Conservation (phyloP, 139 green algal species). For the Chlorella sorokiniana region DNA sequence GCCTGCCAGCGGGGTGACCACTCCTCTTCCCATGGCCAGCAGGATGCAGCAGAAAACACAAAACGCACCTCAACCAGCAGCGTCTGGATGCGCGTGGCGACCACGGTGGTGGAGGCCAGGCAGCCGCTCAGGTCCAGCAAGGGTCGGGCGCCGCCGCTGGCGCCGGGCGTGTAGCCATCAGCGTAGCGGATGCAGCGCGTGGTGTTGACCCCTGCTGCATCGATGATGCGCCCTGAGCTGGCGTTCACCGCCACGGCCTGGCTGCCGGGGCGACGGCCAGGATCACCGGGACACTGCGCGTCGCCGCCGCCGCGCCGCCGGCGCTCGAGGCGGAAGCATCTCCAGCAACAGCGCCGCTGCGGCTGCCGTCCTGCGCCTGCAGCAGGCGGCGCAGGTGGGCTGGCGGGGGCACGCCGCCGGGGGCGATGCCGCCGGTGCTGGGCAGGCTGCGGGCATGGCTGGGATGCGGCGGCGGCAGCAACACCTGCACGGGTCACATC, state of each 20-base stretch:
- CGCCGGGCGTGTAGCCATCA: not conserved
- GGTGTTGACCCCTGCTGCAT: constrained; percentile 11
- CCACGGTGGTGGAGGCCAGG: not conserved
- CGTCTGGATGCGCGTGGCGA: not conserved
- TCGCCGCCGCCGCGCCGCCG: not conserved
- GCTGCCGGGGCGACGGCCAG: not conserved
- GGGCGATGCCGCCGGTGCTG: not conserved
- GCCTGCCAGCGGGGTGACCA: no score
- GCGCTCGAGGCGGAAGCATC: no score
- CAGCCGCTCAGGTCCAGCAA: constrained; percentile 1
- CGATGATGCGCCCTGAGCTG: not conserved
- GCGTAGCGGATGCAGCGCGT: constrained; percentile 24
- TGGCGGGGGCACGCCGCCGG: not conserved
- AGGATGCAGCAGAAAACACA: no score
- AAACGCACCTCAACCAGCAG: constrained; percentile 4
- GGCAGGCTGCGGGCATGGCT: not conserved
- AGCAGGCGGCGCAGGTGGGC: not conserved
- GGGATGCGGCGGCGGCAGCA: not conserved
- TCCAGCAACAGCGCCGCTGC: not conserved
- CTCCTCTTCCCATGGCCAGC: no score
- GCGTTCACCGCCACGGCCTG: constrained; percentile 1
- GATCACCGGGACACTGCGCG: not conserved
- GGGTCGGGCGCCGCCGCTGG: not conserved
- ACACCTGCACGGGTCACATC: not conserved
- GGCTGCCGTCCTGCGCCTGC: not conserved